phyloP scores from a whole-genome alignment of 257 asterid genomes.

The Verbena officinalis region DNA sequence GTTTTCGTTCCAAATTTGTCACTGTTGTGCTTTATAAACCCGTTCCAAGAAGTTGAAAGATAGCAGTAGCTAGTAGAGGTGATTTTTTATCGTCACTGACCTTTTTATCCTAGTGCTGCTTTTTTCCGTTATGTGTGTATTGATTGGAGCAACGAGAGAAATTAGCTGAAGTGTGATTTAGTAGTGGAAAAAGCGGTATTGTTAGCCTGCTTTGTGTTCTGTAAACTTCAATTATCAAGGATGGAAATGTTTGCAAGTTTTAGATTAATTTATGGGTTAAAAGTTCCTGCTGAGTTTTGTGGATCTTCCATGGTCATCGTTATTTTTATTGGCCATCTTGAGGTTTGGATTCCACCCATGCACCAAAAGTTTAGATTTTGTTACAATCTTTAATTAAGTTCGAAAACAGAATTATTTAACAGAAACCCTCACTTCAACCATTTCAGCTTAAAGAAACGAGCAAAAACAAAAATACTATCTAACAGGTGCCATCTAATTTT shows the following conservation, averaged over 20 bases:
- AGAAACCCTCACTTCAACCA: too few species aligned
- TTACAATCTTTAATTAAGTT: too few species aligned
- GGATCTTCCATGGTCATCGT: not conserved
- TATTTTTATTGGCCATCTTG: too few species aligned
- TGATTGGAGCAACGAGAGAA: conserved; percentile 19
- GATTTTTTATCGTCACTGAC: conserved; percentile 23
- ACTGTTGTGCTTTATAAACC: conserved; percentile 94
- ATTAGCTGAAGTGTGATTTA: conserved; percentile 15
- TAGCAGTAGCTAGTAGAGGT: conserved; percentile 28
- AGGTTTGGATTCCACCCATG: too few species aligned
- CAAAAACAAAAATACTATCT: too few species aligned
- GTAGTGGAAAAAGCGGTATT: not conserved
- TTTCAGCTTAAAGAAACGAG: too few species aligned
- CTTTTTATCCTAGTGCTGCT: not conserved
- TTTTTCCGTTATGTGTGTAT: conserved; percentile 23
- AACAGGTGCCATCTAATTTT: too few species aligned
- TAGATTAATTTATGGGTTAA: not conserved
- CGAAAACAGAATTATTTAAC: too few species aligned
- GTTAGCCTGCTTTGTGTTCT: conserved; percentile 24
- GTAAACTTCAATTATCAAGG: conserved; percentile 18
- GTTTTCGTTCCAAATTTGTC: conserved; percentile 84
- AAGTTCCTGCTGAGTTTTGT: not conserved
- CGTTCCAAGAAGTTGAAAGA: conserved; percentile 69
- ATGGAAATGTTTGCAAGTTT: conserved; percentile 15
- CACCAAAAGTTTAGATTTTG: too few species aligned